A percentile compares a stretch with the other conserved stretches of the same genome.
phyloP scores from a whole-genome alignment of 768 basidiomycete species.

The Porpolomopsis calyptriformis region DNA sequence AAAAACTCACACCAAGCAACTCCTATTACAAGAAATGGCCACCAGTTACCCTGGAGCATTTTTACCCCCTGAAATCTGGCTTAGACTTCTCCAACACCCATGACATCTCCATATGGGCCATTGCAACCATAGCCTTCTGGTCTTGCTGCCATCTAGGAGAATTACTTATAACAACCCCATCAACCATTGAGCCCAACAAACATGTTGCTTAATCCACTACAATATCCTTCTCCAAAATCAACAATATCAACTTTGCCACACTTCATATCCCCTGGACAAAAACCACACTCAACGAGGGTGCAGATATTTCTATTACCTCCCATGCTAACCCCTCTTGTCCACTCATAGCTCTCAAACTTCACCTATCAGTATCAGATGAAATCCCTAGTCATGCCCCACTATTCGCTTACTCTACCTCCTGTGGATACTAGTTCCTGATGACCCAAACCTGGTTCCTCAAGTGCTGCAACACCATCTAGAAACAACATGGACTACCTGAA shows the following conservation, averaged over 20 bases:
- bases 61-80: too few species aligned
- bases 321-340: slow-evolving; percentile 12
- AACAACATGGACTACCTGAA: background rate
- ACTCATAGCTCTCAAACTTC: slow-evolving; percentile 15
- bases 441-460: slow-evolving; percentile 9
- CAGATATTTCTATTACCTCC: too few species aligned
- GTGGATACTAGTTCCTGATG: slow-evolving; percentile 6
- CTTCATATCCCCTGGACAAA: slow-evolving; percentile 30
- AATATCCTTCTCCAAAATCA: too few species aligned
- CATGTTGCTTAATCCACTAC: too few species aligned
- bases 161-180: too few species aligned
- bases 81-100: too few species aligned
- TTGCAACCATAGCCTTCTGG: too few species aligned
- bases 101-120: too few species aligned
- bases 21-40: slow-evolving; percentile 10
- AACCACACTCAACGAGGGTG: slow-evolving; percentile 18
- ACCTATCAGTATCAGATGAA: slow-evolving; percentile 11
- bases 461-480: slow-evolving; percentile 13
- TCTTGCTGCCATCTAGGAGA: too few species aligned
- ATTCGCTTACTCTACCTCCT: slow-evolving; percentile 7
- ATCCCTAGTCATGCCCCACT: slow-evolving; percentile 13
- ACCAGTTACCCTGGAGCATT: too few species aligned
- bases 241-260: too few species aligned
- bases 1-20: slow-evolving; percentile 13
- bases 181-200: too few species aligned